These are phyloP conservation scores for Arthrobotrys pseudoclavata DNA, from an alignment of 2,329 filamentous ascomycete genomes.

Conservation along the genomic window DNA sequence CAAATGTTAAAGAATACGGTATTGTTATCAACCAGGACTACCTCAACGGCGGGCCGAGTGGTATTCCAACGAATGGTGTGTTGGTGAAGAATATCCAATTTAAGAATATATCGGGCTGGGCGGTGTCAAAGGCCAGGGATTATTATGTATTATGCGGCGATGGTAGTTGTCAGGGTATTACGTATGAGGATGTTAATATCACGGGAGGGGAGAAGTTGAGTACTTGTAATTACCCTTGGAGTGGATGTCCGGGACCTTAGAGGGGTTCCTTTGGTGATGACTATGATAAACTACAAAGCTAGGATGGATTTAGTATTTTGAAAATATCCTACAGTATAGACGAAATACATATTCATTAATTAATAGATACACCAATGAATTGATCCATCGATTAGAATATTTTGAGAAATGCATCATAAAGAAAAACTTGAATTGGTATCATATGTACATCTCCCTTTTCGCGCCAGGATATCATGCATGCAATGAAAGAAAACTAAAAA, in stretches of 20 bases:
- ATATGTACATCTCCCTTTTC: constrained; percentile 19
- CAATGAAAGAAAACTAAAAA: constrained; percentile 1
- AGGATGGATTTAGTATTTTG: too few species aligned
- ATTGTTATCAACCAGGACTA: constrained; percentile 72
- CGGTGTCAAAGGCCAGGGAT: constrained; percentile 64
- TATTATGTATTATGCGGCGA: constrained; percentile 67
- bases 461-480: constrained; percentile 42
- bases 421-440: constrained; percentile 22
- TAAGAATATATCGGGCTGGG: constrained; percentile 66
- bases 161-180: constrained; percentile 66
- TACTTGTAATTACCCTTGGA: constrained; percentile 64
- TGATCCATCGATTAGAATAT: not conserved
- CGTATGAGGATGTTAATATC: constrained; percentile 66
- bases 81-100: constrained; percentile 65
- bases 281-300: too few species aligned
- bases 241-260: constrained; percentile 61
- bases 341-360: constrained; percentile 1
- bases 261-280: not conserved
- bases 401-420: not conserved
- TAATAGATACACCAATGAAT: not conserved
- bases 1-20: constrained; percentile 69
- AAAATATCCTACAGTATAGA: not conserved
- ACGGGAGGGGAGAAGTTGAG: constrained; percentile 64
- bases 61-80: constrained; percentile 66
- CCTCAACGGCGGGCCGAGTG: constrained; percentile 68